Conservation (phyloP, 2,329 filamentous ascomycete species). For the Elsinoe batatas region DNA sequence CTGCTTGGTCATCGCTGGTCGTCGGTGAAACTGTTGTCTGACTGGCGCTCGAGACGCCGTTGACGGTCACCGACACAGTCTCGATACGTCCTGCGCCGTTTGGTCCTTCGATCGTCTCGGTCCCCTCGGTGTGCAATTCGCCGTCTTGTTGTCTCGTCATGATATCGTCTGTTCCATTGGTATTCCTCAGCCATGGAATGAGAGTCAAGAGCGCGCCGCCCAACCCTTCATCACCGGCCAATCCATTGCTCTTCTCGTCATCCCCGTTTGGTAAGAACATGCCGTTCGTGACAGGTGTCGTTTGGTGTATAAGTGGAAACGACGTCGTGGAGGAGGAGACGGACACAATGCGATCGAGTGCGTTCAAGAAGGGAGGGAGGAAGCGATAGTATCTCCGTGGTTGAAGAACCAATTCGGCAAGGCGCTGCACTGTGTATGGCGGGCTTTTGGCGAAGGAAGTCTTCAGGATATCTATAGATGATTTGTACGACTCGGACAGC, state of each 20-base stretch:
- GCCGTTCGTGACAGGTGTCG: slow-evolving; percentile 32
- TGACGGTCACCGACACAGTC: slow-evolving; percentile 67
- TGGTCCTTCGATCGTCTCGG: slow-evolving; percentile 70
- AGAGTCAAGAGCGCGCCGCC: slow-evolving; percentile 87
- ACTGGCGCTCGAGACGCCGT: slow-evolving; percentile 41
- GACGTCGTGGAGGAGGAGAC: slow-evolving; percentile 73
- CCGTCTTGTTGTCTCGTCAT: slow-evolving; percentile 17
- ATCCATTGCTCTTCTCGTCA: slow-evolving; percentile 51
- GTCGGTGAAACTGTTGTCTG: slow-evolving; percentile 22
- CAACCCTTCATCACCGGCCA: slow-evolving; percentile 71
- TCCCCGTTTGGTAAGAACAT: slow-evolving; percentile 42
- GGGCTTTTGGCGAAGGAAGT: slow-evolving; percentile 61
- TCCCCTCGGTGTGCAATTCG: slow-evolving; percentile 61
- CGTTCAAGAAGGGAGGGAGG: slow-evolving; percentile 76
- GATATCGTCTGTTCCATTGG: slow-evolving; percentile 26
- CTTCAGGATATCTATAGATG: slow-evolving; percentile 23
- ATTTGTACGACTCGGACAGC: slow-evolving; percentile 45
- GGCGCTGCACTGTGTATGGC: slow-evolving; percentile 84
- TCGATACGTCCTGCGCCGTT: slow-evolving; percentile 71
- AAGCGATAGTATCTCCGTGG: slow-evolving; percentile 73
- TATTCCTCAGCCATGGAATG: slow-evolving; percentile 67
- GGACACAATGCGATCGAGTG: slow-evolving; percentile 79
- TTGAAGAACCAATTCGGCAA: slow-evolving; percentile 72
- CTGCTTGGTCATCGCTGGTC: not conserved
- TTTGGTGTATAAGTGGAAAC: slow-evolving; percentile 66